Conservation (phyloP, 2,329 filamentous ascomycete genomes). For the Meredithiella fracta region DNA sequence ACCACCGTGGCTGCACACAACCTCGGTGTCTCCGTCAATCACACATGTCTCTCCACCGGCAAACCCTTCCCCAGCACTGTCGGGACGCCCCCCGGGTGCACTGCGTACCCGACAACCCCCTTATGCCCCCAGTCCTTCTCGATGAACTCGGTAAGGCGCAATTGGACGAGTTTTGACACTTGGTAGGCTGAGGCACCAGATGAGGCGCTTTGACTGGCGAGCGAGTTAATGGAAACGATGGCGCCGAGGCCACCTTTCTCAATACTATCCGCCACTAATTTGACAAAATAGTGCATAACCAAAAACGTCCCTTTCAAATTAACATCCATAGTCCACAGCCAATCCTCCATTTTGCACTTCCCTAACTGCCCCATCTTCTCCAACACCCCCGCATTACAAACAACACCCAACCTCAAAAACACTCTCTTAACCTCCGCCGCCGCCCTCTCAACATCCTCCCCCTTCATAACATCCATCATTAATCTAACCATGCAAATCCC, state of each 20-base stretch:
- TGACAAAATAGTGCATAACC: constrained; percentile 31
- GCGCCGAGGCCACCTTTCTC: neutral
- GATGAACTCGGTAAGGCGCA: constrained; percentile 33
- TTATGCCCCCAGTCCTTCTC: constrained; percentile 28
- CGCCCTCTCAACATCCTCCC: constrained; percentile 21
- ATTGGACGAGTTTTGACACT: constrained; percentile 31
- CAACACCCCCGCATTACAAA: constrained; percentile 30
- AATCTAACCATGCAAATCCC: constrained; percentile 25
- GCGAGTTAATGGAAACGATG: constrained; percentile 31
- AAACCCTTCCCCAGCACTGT: constrained; percentile 20
- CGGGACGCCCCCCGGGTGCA: constrained; percentile 25
- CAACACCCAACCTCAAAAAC: constrained; percentile 25
- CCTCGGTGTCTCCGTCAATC: constrained; percentile 23
- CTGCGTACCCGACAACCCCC: constrained; percentile 25
- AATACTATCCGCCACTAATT: constrained; percentile 18
- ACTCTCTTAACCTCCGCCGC: constrained; percentile 17
- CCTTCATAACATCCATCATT: constrained; percentile 23
- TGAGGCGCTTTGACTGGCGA: constrained; percentile 24
- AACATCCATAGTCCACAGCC: constrained; percentile 31
- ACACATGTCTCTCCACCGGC: constrained; percentile 3
- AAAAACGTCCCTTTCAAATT: constrained; percentile 35
- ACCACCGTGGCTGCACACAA: constrained; percentile 28
- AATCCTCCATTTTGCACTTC: constrained; percentile 27
- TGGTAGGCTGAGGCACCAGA: constrained; percentile 28
- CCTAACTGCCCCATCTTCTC: constrained; percentile 22